A percentile compares a stretch with the other conserved stretches of the same genome.
These are phyloP conservation scores for Gnomoniopsis sp. DNA, from an alignment of 2,329 filamentous ascomycete genomes.

Conservation along the genomic window DNA sequence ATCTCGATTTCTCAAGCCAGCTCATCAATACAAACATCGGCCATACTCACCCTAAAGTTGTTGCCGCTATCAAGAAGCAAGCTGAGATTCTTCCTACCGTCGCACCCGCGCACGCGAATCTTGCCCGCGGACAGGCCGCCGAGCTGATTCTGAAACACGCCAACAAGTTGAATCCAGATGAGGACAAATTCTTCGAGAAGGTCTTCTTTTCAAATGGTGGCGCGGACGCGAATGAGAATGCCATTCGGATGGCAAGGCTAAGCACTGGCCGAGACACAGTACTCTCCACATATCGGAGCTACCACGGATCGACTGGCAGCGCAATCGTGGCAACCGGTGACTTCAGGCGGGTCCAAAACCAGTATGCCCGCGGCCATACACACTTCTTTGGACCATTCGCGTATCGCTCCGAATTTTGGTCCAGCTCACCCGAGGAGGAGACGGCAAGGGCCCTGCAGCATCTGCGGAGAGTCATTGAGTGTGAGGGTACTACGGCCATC, in stretches of 20 bases:
- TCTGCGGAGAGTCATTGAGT: constrained; percentile 16
- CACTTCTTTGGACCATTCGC: constrained; percentile 17
- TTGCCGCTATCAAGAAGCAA: constrained; percentile 17
- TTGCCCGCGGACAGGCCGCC: constrained; percentile 13
- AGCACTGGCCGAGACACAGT: constrained; percentile 18
- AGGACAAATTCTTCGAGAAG: constrained; percentile 11
- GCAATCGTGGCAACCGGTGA: constrained; percentile 22
- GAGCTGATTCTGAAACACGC: constrained; percentile 17
- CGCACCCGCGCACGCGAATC: constrained; percentile 15
- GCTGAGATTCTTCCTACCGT: constrained; percentile 13
- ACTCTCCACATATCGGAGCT: constrained; percentile 18
- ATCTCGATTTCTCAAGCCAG: constrained; percentile 18
- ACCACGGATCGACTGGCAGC: constrained; percentile 23
- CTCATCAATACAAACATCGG: constrained; percentile 18
- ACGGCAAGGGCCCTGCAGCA: constrained; percentile 13
- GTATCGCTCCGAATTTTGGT: constrained; percentile 18
- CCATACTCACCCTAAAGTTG: constrained; percentile 15
- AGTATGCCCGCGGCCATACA: constrained; percentile 16
- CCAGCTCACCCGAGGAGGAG: constrained; percentile 15
- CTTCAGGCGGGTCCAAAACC: constrained; percentile 21
- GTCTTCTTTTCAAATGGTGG: constrained; percentile 19
- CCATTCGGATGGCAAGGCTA: constrained; percentile 16
- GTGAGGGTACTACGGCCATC: constrained; percentile 9
- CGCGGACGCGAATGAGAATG: constrained; percentile 17
- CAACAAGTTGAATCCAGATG: neutral